A percentile compares a stretch with the other conserved stretches of the same genome.
These are phyloP conservation scores for Exserohilum rostratum DNA, from an alignment of 2,329 filamentous ascomycete species.

Conservation along the genomic window DNA sequence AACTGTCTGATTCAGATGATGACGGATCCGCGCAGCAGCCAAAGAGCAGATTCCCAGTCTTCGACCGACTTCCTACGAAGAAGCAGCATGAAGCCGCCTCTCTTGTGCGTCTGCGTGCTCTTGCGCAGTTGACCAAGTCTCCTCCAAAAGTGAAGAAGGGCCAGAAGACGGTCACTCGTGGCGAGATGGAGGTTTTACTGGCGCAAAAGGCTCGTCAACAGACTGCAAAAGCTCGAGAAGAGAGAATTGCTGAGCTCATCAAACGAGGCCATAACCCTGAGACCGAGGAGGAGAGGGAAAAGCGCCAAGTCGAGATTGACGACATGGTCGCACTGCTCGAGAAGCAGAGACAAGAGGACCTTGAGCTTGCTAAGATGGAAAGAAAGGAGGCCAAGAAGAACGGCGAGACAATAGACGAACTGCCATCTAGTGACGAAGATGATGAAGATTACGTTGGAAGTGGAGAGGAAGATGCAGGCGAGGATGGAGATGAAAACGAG, in stretches of 20 bases:
- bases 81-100: slow-evolving; percentile 68
- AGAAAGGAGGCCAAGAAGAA: slow-evolving; percentile 72
- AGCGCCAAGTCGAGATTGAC: slow-evolving; percentile 82
- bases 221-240: slow-evolving; percentile 76
- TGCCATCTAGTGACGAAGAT: slow-evolving; percentile 60
- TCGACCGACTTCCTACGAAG: slow-evolving; percentile 70
- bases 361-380: slow-evolving; percentile 79
- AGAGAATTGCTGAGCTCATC: slow-evolving; percentile 75
- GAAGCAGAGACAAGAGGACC: slow-evolving; percentile 79
- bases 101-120: slow-evolving; percentile 70
- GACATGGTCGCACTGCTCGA: slow-evolving; percentile 73
- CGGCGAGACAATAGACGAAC: slow-evolving; percentile 51
- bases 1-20: slow-evolving; percentile 61
- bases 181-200: slow-evolving; percentile 71
- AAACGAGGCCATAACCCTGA: slow-evolving; percentile 81
- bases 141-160: slow-evolving; percentile 54
- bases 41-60: slow-evolving; percentile 57
- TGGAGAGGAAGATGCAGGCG: slow-evolving; percentile 55
- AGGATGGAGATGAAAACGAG: slow-evolving; percentile 45
- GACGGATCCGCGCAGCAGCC: slow-evolving; percentile 67
- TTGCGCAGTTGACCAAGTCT: slow-evolving; percentile 74
- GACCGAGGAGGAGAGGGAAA: slow-evolving; percentile 84
- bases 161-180: slow-evolving; percentile 67
- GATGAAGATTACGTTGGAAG: slow-evolving; percentile 58
- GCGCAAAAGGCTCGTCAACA: slow-evolving; percentile 78